Evolutionary conservation across 768 basidiomycete genomes (phyloP).

Genomic region (Amanita polypyramis): DNA sequence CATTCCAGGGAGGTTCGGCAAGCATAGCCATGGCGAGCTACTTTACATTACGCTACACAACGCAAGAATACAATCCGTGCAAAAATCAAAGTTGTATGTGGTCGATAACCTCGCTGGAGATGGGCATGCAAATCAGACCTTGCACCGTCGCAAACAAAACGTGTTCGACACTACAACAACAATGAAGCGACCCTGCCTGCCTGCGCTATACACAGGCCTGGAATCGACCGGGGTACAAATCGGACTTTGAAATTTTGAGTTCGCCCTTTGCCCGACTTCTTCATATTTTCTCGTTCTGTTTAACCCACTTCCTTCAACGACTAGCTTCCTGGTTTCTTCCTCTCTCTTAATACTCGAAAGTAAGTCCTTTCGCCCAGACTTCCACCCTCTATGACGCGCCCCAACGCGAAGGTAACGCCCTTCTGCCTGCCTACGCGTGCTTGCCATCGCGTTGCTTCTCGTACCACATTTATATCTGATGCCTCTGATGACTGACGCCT

Average conservation of each 20-base stretch:
- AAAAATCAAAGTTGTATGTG: no score
- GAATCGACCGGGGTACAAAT: slow-evolving; percentile 25
- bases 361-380: slow-evolving; percentile 18
- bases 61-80: no score
- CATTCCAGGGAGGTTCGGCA: neutral
- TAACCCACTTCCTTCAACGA: slow-evolving; percentile 32
- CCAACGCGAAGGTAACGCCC: slow-evolving; percentile 8
- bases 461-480: slow-evolving; percentile 30
- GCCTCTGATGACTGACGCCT: slow-evolving; percentile 20
- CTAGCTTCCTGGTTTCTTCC: slow-evolving; percentile 22
- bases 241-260: slow-evolving; percentile 33
- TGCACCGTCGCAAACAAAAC: neutral
- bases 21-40: no score
- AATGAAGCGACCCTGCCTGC: neutral
- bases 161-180: no score
- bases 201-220: neutral
- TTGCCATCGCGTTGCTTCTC: slow-evolving; percentile 30
- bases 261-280: slow-evolving; percentile 27
- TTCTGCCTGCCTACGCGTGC: slow-evolving; percentile 16
- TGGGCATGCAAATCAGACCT: neutral
- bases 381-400: slow-evolving; percentile 2
- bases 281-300: slow-evolving; percentile 36
- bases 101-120: no score
- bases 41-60: no score
- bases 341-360: slow-evolving; percentile 29